Evolutionary conservation across 495 filamentous ascomycete genomes (phyloP), one percentile per base, ranked within the genome.

Genomic region (Aspergillus sclerotiicarbonarius): DNA sequence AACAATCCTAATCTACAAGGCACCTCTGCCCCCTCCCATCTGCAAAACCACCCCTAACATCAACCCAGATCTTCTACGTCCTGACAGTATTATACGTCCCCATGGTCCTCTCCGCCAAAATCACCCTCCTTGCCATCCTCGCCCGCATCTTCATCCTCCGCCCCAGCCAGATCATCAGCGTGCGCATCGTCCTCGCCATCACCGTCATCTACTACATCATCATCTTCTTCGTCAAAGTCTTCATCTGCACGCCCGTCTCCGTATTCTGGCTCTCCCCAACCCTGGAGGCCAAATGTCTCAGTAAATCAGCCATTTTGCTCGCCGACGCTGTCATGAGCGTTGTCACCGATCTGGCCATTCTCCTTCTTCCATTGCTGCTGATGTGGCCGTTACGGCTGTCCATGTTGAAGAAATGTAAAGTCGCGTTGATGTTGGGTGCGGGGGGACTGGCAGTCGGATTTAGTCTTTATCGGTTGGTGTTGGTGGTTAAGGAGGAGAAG

Each of bases 241-340:
- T 65, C 45, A 64, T 71, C 31, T 76, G 71, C 64, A 57, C 47
- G 8, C 73, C 70, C 0, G 64, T 76, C 15, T 43, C 32, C 8
- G 41, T 59, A 15, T 74, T 67, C 59, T 74, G 71, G 73, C 12
- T 57, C n/a, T 43, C 53, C 16, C 1, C 48, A 7, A 35, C 18
- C 33, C 21, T 29, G 39, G 41, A 35, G 51, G 51, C 31, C 19
- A 55, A 49, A 12, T 76, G 73, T 49, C 31, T 71, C 18, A 53
- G 72, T 45, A 67, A 70, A 31, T 53, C 57, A 7, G 63, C 60
- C 9, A 59, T 76, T 20, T 66, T 72, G 45, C 57, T 72, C 19
- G 67, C 68, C 19, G 70, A 72, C 50, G 64, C 70, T 4, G 51
- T 62, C 15, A 64, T 74, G 33, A 73, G 69, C 44, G 64, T 72